phyloP scores from a whole-genome alignment of 768 basidiomycete species.

The Coprinopsis strossmayeri region DNA sequence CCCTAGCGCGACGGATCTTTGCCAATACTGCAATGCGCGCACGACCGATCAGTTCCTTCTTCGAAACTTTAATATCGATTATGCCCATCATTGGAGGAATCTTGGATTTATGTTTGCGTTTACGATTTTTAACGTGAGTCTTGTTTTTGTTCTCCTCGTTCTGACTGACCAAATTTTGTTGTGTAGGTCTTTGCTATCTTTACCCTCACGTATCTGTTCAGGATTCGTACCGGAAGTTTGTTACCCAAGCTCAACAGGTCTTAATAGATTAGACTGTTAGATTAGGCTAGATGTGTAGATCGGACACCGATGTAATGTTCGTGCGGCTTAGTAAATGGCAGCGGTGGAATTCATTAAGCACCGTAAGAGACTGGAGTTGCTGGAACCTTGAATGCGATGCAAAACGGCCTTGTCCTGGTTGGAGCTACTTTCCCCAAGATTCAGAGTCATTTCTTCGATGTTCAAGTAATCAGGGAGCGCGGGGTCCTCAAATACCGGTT shows the following conservation, averaged over 20 bases:
- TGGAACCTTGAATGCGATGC: no score
- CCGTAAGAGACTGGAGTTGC: no score
- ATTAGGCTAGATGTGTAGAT: no score
- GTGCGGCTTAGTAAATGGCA: no score
- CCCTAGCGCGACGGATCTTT: conserved; percentile 40
- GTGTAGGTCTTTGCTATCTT: conserved; percentile 34
- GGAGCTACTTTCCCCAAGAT: no score
- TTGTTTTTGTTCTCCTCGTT: background rate
- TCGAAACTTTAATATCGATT: conserved; percentile 48
- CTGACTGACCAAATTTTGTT: background rate
- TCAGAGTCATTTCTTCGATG: no score
- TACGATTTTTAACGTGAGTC: conserved; percentile 44
- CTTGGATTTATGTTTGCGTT: conserved; percentile 45
- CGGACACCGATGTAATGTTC: background rate
- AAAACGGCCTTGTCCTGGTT: no score
- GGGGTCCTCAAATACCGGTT: no score
- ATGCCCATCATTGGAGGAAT: conserved; percentile 47
- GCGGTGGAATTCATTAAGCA: no score
- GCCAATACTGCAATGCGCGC: conserved; percentile 51
- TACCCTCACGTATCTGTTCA: conserved; percentile 45
- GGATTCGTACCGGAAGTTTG: conserved; percentile 29
- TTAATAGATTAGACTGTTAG: conserved; percentile 10
- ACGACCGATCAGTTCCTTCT: conserved; percentile 54
- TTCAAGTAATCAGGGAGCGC: no score
- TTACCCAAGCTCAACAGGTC: conserved; percentile 20